A percentile compares a stretch with the other conserved stretches of the same genome.
These are phyloP conservation scores for Tuber calosporum DNA, from an alignment of 495 filamentous ascomycete species.

Conservation along the genomic window DNA sequence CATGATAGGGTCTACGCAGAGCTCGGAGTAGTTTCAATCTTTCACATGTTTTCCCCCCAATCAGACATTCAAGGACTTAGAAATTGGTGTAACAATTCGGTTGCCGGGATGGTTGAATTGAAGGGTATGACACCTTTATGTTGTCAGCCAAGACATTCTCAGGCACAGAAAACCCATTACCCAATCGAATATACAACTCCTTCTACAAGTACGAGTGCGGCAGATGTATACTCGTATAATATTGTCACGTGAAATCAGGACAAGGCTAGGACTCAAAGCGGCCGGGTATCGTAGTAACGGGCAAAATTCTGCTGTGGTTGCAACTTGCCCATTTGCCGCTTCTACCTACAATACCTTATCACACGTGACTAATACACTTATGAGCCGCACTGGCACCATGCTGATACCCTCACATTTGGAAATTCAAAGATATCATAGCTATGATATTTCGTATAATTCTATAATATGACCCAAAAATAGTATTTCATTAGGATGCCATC, in stretches of 20 bases:
- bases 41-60: not conserved
- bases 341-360: no score
- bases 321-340: no score
- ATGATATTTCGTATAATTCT: not conserved
- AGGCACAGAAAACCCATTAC: not conserved
- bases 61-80: not conserved
- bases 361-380: no score
- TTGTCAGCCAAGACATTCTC: not conserved
- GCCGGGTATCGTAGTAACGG: no score
- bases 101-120: not conserved
- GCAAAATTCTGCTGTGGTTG: no score
- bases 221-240: no score
- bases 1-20: not conserved
- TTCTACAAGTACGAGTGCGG: no score
- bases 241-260: no score
- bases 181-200: not conserved
- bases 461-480: not conserved
- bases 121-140: not conserved
- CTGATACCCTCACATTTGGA: not conserved
- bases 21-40: not conserved
- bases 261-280: no score
- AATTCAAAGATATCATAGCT: not conserved
- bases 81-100: not conserved
- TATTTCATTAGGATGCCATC: no score
- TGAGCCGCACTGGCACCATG: no score